Evolutionary conservation across 345 rosid species (phyloP), one percentile per base, ranked within the genome.

Genomic region (Eucalyptus pumila): DNA sequence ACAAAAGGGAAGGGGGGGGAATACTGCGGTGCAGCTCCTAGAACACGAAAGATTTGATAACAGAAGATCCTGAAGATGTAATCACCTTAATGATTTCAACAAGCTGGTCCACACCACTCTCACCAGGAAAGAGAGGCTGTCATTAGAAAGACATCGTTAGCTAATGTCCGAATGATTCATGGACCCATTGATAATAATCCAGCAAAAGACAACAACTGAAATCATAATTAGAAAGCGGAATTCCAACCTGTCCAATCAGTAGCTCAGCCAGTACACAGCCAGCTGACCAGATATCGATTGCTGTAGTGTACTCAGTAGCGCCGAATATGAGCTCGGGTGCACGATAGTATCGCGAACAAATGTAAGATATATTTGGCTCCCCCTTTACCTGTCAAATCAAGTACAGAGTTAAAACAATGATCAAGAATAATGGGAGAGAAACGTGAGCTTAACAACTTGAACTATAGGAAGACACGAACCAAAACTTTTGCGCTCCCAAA

Each of bases 281-380:
- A 58, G 96, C 98, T 65, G 99, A 98, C 99, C 99, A 98, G 92
- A 98, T 95, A 90, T 98, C 99, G 90, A 98, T 97, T 62, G 99
- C 98, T 40, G 99, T 92, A 87, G 99, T 96, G 92, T 98, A 98
- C 93, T 97, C 98, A 0, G 99, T 98, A 15, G 99, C 99, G 40
- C 99, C 99, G 89, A 98, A 98, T 76, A 98, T 98, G 88, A 98
- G 96, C 92, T 98, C 99, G 26, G 99, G 99, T 87, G 99, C 99
- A 87, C 99, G 94, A 91, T 98, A 97, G 94, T 98, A 98, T 88
- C 99, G 93, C n/a, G 99, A 98, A 91, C 99, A 96, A 86, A 96
- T 97, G 92, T 97, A 97, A 80, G 98, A 96, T 90, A 96, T 96
- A 91, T 97, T 97, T 44, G 99, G 99, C 87, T 97, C 99, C 88